These are phyloP conservation scores for Solanum chacoense DNA, from an alignment of 305 asterid species.

Conservation along the genomic window DNA sequence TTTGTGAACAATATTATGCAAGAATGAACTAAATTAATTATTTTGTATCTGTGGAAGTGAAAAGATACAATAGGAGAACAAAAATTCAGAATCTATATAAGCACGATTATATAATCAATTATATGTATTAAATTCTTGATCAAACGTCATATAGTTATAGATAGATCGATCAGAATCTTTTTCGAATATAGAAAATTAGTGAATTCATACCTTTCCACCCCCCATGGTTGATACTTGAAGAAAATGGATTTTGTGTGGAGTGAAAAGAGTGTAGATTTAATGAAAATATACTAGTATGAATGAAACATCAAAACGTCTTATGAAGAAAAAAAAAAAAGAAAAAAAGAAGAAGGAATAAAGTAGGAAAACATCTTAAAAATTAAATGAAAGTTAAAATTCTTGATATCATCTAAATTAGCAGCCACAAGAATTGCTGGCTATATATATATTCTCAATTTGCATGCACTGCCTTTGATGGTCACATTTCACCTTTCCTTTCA, in stretches of 20 bases:
- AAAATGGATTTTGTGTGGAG: background rate
- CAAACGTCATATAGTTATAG: background rate
- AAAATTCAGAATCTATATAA: background rate
- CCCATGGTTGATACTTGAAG: background rate
- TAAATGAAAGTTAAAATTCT: background rate
- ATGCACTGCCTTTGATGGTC: conserved; percentile 23
- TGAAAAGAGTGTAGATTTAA: background rate
- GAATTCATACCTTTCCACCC: background rate
- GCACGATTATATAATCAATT: background rate
- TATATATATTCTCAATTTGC: background rate
- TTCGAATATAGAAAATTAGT: background rate
- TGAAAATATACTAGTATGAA: background rate
- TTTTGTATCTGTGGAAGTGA: background rate
- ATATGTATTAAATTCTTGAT: background rate
- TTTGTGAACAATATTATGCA: background rate
- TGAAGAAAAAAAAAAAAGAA: background rate
- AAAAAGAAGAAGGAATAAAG: background rate
- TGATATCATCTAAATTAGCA: background rate
- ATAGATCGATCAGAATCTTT: background rate
- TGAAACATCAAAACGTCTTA: background rate
- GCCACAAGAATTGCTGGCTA: background rate
- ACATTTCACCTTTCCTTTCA: conserved; percentile 23
- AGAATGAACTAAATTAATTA: background rate
- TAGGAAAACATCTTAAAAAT: background rate
- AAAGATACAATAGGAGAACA: background rate